Percentiles rank a stretch among this genome's conserved stretches.
Evolutionary conservation across 2,329 filamentous ascomycete genomes (phyloP).

Genomic region (Alternaria tenuissima): DNA sequence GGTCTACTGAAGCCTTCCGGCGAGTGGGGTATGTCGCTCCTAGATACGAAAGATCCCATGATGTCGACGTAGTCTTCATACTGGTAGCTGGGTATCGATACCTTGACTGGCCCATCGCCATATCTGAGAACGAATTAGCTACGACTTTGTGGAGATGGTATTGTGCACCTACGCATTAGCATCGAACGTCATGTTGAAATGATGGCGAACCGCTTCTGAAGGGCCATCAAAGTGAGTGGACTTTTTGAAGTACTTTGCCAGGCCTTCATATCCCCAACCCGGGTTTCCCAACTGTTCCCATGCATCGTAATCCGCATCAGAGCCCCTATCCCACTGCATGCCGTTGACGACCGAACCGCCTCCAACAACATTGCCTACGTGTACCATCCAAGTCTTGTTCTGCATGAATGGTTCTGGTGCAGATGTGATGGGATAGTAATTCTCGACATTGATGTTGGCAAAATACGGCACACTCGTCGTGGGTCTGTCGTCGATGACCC

Average conservation of each 20-base stretch:
- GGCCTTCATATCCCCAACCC: slow-evolving; percentile 64
- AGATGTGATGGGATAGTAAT: slow-evolving; percentile 23
- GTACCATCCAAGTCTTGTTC: slow-evolving; percentile 30
- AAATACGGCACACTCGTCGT: slow-evolving; percentile 16
- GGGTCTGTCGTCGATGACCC: slow-evolving; percentile 18
- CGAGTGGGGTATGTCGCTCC: slow-evolving; percentile 15
- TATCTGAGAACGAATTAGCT: slow-evolving; percentile 8
- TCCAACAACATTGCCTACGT: slow-evolving; percentile 39
- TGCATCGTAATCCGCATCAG: slow-evolving; percentile 53
- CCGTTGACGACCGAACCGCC: slow-evolving; percentile 47
- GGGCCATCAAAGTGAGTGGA: slow-evolving; percentile 19
- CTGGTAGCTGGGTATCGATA: slow-evolving; percentile 24
- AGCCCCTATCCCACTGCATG: slow-evolving; percentile 44
- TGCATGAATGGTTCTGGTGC: slow-evolving; percentile 29
- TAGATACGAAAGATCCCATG: slow-evolving; percentile 11
- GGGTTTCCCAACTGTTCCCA: slow-evolving; percentile 65
- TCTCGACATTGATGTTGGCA: slow-evolving; percentile 19
- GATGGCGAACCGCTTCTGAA: slow-evolving; percentile 4
- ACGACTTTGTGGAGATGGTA: accelerated
- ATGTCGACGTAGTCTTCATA: slow-evolving; percentile 20
- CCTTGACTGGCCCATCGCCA: slow-evolving; percentile 23
- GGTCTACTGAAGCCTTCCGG: slow-evolving; percentile 14
- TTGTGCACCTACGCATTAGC: not conserved
- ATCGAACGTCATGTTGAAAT: slow-evolving; percentile 24
- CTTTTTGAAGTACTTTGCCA: slow-evolving; percentile 49